Base-by-base conservation (phyloP, 257 asterid species). In the Solanum pennellii region DNA sequence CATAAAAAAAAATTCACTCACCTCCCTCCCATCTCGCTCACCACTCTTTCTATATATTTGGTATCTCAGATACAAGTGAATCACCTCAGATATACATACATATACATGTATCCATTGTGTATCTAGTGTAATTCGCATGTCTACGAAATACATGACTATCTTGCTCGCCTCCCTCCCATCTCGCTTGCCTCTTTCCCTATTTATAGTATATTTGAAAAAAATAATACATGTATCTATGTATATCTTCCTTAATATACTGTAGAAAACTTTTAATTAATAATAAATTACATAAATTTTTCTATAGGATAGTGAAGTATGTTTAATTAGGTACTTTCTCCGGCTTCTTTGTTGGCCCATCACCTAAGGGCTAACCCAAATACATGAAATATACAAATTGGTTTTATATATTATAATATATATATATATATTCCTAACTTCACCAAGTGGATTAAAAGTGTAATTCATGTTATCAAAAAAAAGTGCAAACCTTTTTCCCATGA, bases 401-500 rank as follows among this genome's bases (percentile, higher is more conserved):
- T 0, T 3, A 21, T 56, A 52, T 52, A n/a, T n/a, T n/a, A n/a
- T n/a, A n/a, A n/a, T n/a, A 52, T 18, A 42, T 15, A 35, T 33
- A 37, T 35, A 35, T 35, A 35, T 35, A 35, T 35, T 5, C 12
- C 1, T 69, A 8, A 69, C 39, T 69, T 69, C 1, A 0, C 11
- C 13, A 69, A 12, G 11, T 4, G 12, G 12, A 71, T 71, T 31
- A 33, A 5, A 16, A 83, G n/a, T 9, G 16, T 12, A 65, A 18
- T 65, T 47, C 27, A 21, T 15, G 4, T 9, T 27, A 3, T 20
- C 9, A 12, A 52, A 16, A 52, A n/a, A 31, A 47, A 33, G 12
- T 23, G n/a, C 49, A 12, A 23, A 95, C 98, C 96, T 92, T 91
- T 91, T 92, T 94, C 62, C 97, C 96, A 82, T 86, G 90, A 87